Conservation (phyloP, 768 basidiomycete species). For the Pulveroboletus sp. region DNA sequence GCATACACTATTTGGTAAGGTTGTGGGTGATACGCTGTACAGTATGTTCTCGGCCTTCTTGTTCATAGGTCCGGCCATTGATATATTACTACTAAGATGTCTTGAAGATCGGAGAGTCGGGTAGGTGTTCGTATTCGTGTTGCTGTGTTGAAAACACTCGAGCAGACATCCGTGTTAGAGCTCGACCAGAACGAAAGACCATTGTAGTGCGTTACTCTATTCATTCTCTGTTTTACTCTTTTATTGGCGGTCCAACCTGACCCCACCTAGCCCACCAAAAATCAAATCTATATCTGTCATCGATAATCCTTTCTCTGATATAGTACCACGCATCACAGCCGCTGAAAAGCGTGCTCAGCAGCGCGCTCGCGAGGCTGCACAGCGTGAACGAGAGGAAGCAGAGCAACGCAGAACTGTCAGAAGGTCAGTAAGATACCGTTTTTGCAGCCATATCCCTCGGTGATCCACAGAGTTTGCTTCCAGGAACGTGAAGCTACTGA, state of each 20-base stretch:
- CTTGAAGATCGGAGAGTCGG: slow-evolving; percentile 86
- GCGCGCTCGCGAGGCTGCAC: slow-evolving; percentile 69
- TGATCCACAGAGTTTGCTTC: background rate
- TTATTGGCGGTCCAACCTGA: background rate
- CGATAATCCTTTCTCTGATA: slow-evolving; percentile 94
- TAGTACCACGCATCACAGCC: slow-evolving; percentile 93
- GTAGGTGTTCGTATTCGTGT: slow-evolving; percentile 41
- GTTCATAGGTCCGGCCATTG: background rate
- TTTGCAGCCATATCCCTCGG: background rate
- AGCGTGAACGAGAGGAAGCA: slow-evolving; percentile 74
- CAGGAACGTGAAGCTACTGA: slow-evolving; percentile 86
- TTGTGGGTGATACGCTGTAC: slow-evolving; percentile 83
- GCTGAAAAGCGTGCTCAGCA: slow-evolving; percentile 85
- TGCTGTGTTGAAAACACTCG: background rate
- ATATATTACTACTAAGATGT: slow-evolving; percentile 52
- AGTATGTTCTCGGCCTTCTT: slow-evolving; percentile 47
- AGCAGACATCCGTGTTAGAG: slow-evolving; percentile 39
- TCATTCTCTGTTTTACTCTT: background rate
- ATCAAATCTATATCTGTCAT: slow-evolving; percentile 80
- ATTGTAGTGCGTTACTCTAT: slow-evolving; percentile 56
- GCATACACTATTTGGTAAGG: slow-evolving; percentile 91
- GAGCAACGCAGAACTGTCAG: slow-evolving; percentile 73
- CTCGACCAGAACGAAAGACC: slow-evolving; percentile 71
- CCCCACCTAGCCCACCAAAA: slow-evolving; percentile 71
- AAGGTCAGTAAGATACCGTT: slow-evolving; percentile 53